Base-by-base conservation (phyloP, 2,329 filamentous ascomycete species). In the Xylariaceae sp. region DNA sequence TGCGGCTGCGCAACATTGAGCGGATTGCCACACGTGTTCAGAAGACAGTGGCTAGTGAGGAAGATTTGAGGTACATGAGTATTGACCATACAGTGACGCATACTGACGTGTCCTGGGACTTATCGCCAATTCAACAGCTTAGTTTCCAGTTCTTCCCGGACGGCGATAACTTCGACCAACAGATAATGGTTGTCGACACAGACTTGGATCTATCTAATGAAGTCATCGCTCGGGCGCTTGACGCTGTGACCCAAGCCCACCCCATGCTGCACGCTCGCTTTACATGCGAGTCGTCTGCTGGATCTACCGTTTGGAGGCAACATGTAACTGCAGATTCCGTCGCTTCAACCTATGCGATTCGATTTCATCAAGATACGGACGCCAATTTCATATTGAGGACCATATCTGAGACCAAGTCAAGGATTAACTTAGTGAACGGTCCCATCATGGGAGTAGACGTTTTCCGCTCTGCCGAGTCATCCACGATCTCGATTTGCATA, bases 41-140 rank as follows among this genome's bases (percentile, higher is more conserved):
- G 38, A 42, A 49, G 27, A 42, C 42, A 19, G 38, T 45, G 4
- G 30, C 18, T 9, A 45, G 33, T 31, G 18, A 49, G 12, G 11
- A n/a, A 22, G 38, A 46, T 22, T 27, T 39, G 11, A 46, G 27
- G 27, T 46, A 33, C 15, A 15, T 12, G 15, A 46, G 35, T 40
- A 38, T 46, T 12, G 36, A 46, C 17, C 15, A 40, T 30, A 44
- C 36, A 11, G 41, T 6, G 14, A 49, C 42, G 3, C 18, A 41
- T n/a, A 18, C 36, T 3, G 36, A 42, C 10, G n/a, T 41, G 12
- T 36, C n/a, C 5, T 49, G 47, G 42, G 47, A 41, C 11, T 15
- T 49, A 36, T 49, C 47, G 15, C 47, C 47, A 41, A 49, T 49
- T 30, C 47, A 45, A 42, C 42, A 49, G 30, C 42, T 49, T 17